Evolutionary conservation across 371 early-diverging fungal genomes (phyloP), one percentile per base, ranked within the genome.

Genomic region (Mucor mucedo): DNA sequence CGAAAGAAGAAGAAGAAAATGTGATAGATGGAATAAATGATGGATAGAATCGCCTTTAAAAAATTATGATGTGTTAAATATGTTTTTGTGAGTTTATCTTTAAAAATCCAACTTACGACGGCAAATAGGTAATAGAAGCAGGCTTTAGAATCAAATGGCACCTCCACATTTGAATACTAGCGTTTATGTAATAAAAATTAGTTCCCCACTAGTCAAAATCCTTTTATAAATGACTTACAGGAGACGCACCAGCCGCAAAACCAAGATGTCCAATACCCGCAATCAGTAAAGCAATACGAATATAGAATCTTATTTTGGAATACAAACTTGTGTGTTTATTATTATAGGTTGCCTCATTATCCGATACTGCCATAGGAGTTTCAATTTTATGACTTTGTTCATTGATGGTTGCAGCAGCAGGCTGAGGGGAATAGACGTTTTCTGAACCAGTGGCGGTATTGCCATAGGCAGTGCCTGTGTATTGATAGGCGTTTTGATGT

Each of bases 211-310:
- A 21, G 1, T 21, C 21, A 21, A 21, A 21, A 21, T 21, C 21
- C 21, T 21, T 21, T 21, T 1, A 33, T 7, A 4, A 3, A 33
- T 9, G 9, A 57, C 72, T 79, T 77, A 83, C 83, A 1, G 83
- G 79, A 2, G 76, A 73, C 4, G 83, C 83, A 38, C 83, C 80
- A 3, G 77, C 83, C 33, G 78, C 77, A 71, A 83, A 83, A 4
- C 83, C 83, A 32, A 83, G 58, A 48, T 73, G 71, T 13, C 83
- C 83, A 52, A 83, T 57, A 33, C 68, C 62, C 13, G 71, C 63
- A 30, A 83, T 56, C 32, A 83, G 63, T 50, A 72, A 65, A n/a
- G 77, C 50, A 49, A 75, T 32, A 32, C 83, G 75, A n/a, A 80
- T 45, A n/a, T 70, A 54, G 4, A 71, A 52, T 32, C 80, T 72